Evolutionary conservation across 495 filamentous ascomycete genomes (phyloP), one percentile per base, ranked within the genome.

Genomic region (Clohesyomyces aquaticus): DNA sequence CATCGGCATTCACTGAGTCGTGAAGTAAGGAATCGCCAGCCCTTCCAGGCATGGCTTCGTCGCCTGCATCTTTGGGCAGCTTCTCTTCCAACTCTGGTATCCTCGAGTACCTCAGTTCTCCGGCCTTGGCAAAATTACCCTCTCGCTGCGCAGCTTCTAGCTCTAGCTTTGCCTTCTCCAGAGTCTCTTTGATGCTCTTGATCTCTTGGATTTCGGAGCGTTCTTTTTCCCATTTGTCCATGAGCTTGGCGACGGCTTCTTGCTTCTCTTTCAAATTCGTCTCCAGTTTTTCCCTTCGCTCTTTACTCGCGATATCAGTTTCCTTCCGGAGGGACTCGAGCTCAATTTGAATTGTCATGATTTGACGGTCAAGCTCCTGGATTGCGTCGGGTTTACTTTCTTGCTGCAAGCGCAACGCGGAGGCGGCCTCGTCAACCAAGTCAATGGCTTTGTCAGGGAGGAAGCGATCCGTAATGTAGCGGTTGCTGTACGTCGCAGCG

Each of bases 341-440:
- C 74, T 98, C 94, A 67, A 98, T 98, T 69, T 96, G 93, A 41
- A 98, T 90, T 0, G 94, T 98, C 80, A 96, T 93, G 51, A 98
- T 96, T 69, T 90, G 88, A 49, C 93, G 90, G 69, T 98, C 94
- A 19, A 97, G 82, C 52, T 88, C 85, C 71, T 91, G 86, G 27
- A 98, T 97, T 14, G 91, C 85, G 61, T 98, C 94, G 0, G 94
- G 94, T 65, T 96, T 96, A 68, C 91, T 96, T 76, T 98, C 94
- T 74, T 98, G 94, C 72, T 98, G 94, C 61, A 98, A 75, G 18
- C 94, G 83, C 9, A 97, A 78, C 12, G 90, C 89, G 41, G 91
- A 96, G 3, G 94, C 93, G 14, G 94, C 94, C 76, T 98, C 94
- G 72, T 98, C 94, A 66, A 98, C 91, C 52, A 98, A 73, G 74